A percentile compares a stretch with the other conserved stretches of the same genome.
phyloP scores from a whole-genome alignment of 768 basidiomycete species.

The Suillus subalutaceus region DNA sequence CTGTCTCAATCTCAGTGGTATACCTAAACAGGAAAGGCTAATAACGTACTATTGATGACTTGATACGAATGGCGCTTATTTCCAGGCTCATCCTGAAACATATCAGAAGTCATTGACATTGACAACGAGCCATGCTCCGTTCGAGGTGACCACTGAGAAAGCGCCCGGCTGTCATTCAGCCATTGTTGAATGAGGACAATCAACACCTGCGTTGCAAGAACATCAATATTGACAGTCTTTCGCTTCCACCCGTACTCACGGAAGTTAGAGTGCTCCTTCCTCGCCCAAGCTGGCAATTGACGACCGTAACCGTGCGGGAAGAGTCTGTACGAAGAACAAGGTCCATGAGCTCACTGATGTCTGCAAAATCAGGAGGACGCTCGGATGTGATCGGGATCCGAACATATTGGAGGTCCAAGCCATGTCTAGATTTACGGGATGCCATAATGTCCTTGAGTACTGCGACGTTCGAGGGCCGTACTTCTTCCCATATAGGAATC shows the following conservation, averaged over 20 bases:
- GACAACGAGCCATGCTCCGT: conserved; percentile 45
- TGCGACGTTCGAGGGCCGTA: conserved; percentile 66
- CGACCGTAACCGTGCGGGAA: conserved; percentile 77
- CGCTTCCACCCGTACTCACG: conserved; percentile 41
- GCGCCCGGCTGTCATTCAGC: conserved; percentile 50
- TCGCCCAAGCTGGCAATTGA: conserved; percentile 94
- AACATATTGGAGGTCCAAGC: conserved; percentile 72
- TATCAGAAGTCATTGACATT: conserved; percentile 38
- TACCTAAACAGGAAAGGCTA: not conserved
- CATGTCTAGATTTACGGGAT: conserved; percentile 43
- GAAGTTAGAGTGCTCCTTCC: conserved; percentile 93
- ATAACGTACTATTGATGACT: conserved; percentile 80
- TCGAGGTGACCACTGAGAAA: conserved; percentile 36
- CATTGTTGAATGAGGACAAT: conserved; percentile 84
- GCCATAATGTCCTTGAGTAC: conserved; percentile 91
- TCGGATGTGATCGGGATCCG: conserved; percentile 96
- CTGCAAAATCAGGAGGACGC: conserved; percentile 72
- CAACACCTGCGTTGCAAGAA: conserved; percentile 56
- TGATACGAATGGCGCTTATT: conserved; percentile 70
- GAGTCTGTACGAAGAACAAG: conserved; percentile 72
- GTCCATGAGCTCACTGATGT: conserved; percentile 77
- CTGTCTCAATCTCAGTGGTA: conserved; percentile 39
- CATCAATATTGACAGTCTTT: not conserved
- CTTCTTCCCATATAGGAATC: conserved; percentile 94
- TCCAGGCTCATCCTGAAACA: conserved; percentile 24